Base-by-base conservation (phyloP, 257 asterid species). In the Verbascum thapsus region DNA sequence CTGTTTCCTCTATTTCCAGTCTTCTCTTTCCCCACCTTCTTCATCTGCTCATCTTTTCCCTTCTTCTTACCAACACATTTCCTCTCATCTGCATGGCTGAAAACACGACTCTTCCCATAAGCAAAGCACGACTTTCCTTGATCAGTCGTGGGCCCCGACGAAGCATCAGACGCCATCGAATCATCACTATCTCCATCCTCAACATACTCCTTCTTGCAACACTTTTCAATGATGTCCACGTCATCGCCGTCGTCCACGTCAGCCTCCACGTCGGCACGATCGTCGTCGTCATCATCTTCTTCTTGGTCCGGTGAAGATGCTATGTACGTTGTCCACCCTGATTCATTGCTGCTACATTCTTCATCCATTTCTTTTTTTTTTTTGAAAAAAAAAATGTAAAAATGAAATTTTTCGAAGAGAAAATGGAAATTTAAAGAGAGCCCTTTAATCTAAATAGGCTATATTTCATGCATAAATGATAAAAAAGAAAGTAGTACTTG, bases 101-200 rank as follows among this genome's bases (percentile, higher is more conserved):
- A 38, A 8, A 70, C 71, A 39, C 59, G 61, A 53, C 37, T 58
- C 55, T 54, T 59, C 17, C 19, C 18, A 63, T 35, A 50, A 55
- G 56, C 58, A 20, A 69, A 51, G 54, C 49, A 38, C 56, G 48
- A 3, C 17, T 10, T n/a, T 2, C 74, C 76, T 49, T 65, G 87
- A 72, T 78, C 77, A 35, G 88, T 81, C 10, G n/a, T n/a, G n/a
- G 96, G 96, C 49, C 95, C 96, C 7, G 96, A 88, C 26, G 95
- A 86, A 18, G 98, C 98, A 76, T 88, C 98, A 7, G 98, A 91
- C 53, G 95, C 91, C 98, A 88, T 86, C 4, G 96, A 88, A 40
- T 91, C 96, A 58, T 88, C 96, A 37, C 95, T 91, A 22, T 79
- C 83, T 2, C 60, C 76, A 8, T 79, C 81, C 54, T 77, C 79